Percentiles rank a stretch among this genome's conserved stretches.
phyloP scores from a whole-genome alignment of 1,284 basidiomycete genomes.

The Heterobasidion irregulare region DNA sequence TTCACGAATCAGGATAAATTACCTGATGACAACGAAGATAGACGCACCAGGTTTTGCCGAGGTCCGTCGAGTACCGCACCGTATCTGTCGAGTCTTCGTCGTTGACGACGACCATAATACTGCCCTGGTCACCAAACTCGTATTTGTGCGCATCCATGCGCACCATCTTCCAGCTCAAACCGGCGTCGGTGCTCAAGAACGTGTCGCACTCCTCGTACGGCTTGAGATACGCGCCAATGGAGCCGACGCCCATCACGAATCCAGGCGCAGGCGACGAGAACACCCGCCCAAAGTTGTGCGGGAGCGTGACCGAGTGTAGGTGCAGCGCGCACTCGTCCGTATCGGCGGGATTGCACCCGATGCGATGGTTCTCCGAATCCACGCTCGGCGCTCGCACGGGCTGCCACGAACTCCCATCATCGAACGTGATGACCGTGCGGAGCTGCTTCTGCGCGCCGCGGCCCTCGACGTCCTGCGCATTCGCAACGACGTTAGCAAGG shows the following conservation, averaged over 20 bases:
- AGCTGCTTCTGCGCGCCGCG: conserved; percentile 59
- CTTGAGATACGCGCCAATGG: conserved; percentile 63
- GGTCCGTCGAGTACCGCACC: conserved; percentile 79
- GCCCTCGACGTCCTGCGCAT: conserved; percentile 75
- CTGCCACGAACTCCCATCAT: conserved; percentile 86
- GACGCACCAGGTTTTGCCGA: conserved; percentile 77
- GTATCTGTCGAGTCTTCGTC: conserved; percentile 79
- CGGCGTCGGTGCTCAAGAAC: conserved; percentile 87
- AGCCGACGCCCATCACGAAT: conserved; percentile 92
- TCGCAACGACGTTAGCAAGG: conserved; percentile 81
- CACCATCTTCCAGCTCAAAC: conserved; percentile 81
- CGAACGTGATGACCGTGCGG: conserved; percentile 79
- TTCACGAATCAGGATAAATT: background rate
- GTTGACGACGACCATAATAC: conserved; percentile 78
- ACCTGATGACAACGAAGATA: background rate
- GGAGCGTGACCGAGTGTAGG: conserved; percentile 84
- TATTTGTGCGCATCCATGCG: conserved; percentile 81
- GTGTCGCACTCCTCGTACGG: conserved; percentile 91
- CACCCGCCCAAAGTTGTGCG: conserved; percentile 89
- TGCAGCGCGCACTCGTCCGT: conserved; percentile 73
- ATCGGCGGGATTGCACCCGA: conserved; percentile 57
- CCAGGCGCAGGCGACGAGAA: conserved; percentile 95
- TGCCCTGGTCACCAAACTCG: conserved; percentile 90
- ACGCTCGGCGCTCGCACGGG: conserved; percentile 56
- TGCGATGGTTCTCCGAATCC: conserved; percentile 52